phyloP scores from a whole-genome alignment of 345 rosid species.

The Brassica carinata region DNA sequence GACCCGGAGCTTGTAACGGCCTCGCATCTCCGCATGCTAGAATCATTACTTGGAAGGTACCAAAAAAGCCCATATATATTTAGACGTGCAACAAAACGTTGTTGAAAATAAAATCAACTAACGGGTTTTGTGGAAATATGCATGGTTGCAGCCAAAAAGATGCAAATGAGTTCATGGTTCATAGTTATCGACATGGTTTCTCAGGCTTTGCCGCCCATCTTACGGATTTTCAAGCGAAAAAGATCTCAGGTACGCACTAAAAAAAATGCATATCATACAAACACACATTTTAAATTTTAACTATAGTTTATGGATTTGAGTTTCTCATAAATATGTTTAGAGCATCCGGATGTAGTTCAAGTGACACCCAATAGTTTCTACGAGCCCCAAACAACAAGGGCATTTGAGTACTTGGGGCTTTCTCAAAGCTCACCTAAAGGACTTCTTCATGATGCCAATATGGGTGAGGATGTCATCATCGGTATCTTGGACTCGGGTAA shows the following conservation, averaged over 20 bases:
- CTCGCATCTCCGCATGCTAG: constrained; percentile 60
- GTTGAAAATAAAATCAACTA: background rate
- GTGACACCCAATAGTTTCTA: constrained; percentile 53
- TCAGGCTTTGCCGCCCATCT: constrained; percentile 82
- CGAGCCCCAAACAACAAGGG: constrained; percentile 60
- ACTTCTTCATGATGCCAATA: constrained; percentile 44
- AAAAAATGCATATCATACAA: background rate
- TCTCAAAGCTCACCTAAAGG: constrained; percentile 41
- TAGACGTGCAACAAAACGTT: background rate
- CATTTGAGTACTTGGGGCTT: constrained; percentile 65
- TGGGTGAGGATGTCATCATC: constrained; percentile 69
- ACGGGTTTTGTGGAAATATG: background rate
- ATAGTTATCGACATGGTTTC: constrained; percentile 71
- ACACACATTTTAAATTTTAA: background rate
- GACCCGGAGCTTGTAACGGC: constrained; percentile 48
- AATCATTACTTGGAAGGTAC: constrained; percentile 61
- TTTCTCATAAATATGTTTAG: background rate
- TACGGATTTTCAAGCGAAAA: constrained; percentile 51
- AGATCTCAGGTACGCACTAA: constrained; percentile 20
- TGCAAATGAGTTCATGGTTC: constrained; percentile 45
- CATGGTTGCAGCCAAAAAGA: constrained; percentile 43
- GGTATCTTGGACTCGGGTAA: constrained; percentile 68
- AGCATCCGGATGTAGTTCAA: constrained; percentile 5
- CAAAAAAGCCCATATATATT: background rate
- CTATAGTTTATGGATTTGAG: background rate